phyloP scores from a whole-genome alignment of 2,329 filamentous ascomycete species.

The Clarireedia monteithiana region DNA sequence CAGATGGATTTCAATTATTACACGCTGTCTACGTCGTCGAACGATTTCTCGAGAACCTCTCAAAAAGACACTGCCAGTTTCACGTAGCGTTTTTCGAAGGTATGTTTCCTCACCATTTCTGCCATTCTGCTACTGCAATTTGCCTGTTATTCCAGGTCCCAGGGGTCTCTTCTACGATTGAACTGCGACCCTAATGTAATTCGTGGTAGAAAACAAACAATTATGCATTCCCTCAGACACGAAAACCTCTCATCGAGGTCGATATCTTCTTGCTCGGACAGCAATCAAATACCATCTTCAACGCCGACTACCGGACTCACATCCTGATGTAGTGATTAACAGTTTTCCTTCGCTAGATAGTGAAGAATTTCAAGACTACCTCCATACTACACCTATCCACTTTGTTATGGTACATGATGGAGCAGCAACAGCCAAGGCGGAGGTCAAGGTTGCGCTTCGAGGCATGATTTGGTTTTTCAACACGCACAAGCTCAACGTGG shows the following conservation, averaged over 20 bases:
- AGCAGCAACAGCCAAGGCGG: constrained; percentile 12
- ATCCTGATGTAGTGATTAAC: constrained; percentile 29
- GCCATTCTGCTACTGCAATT: too few relatives aligned
- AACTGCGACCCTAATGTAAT: not conserved
- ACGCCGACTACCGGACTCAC: constrained; percentile 18
- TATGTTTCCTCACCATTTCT: constrained; percentile 6
- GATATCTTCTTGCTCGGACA: constrained; percentile 52
- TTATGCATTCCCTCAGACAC: constrained; percentile 46
- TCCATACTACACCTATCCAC: constrained; percentile 46
- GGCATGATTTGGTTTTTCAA: constrained; percentile 48
- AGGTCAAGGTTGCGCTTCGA: constrained; percentile 27
- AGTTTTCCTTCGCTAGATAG: constrained; percentile 40
- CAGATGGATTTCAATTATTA: constrained; percentile 60
- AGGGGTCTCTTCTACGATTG: too few relatives aligned
- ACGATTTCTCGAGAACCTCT: constrained; percentile 51
- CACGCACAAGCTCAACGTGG: constrained; percentile 49
- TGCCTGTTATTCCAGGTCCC: too few relatives aligned
- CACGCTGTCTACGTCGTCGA: constrained; percentile 66
- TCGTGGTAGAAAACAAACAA: constrained; percentile 34
- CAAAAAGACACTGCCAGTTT: constrained; percentile 60
- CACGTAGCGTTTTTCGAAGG: constrained; percentile 58
- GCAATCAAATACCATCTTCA: constrained; percentile 55
- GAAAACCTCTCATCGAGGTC: constrained; percentile 26
- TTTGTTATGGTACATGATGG: constrained; percentile 66
- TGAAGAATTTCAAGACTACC: constrained; percentile 45